These are phyloP conservation scores for Tricholoma flavovirens DNA, from an alignment of 768 basidiomycete species.

Conservation along the genomic window DNA sequence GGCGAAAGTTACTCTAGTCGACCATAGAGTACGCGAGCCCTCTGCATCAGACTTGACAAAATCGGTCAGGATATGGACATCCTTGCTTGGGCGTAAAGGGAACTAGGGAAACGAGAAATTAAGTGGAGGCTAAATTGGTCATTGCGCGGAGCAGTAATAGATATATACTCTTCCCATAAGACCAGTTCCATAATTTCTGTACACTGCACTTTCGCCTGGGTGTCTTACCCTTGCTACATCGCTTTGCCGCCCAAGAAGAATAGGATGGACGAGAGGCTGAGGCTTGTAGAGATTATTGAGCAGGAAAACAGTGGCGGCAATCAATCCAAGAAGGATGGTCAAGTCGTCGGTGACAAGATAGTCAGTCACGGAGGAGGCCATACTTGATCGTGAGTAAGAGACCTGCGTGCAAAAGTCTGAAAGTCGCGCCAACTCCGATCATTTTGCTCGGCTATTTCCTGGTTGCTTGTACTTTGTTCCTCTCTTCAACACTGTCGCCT, in stretches of 20 bases:
- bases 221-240: conserved; percentile 81
- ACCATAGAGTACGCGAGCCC: conserved; percentile 71
- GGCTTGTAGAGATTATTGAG: conserved; percentile 76
- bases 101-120: conserved; percentile 51
- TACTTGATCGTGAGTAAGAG: no score
- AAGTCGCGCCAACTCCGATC: conserved; percentile 9
- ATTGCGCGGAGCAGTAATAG: conserved; percentile 9
- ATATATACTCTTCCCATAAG: conserved; percentile 68
- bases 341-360: conserved; percentile 74
- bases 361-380: conserved; percentile 41
- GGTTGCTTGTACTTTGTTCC: not conserved
- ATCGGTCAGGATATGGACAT: conserved; percentile 61
- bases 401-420: no score
- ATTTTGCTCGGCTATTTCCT: conserved; percentile 8
- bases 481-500: not conserved
- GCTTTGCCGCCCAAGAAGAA: conserved; percentile 87
- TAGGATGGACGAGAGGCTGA: conserved; percentile 87
- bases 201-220: conserved; percentile 78
- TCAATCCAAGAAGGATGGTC: conserved; percentile 70
- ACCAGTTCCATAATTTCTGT: conserved; percentile 86
- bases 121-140: conserved; percentile 1
- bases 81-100: conserved; percentile 65
- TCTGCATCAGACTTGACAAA: conserved; percentile 63
- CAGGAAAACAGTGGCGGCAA: conserved; percentile 70
- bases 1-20: conserved; percentile 50